These are phyloP conservation scores for Serendipita sp. DNA, from an alignment of 768 basidiomycete genomes.

Conservation along the genomic window DNA sequence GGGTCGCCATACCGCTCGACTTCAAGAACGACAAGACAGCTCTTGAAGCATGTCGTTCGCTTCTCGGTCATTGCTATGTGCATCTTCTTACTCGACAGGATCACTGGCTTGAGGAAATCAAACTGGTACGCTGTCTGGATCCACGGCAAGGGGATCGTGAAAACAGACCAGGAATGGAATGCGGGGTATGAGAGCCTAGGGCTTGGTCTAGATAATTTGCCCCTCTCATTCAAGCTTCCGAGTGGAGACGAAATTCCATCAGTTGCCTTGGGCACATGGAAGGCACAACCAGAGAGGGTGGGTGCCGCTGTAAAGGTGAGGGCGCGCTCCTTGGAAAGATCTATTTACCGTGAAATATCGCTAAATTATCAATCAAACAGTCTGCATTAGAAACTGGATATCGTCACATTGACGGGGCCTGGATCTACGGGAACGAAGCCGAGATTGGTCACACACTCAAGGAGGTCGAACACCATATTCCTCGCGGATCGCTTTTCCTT, in stretches of 20 bases:
- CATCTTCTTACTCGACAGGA: not conserved
- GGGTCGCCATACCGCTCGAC: not conserved
- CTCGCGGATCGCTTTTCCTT: conserved; percentile 50
- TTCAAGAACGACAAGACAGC: not conserved
- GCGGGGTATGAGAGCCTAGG: not conserved
- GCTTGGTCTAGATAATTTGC: not conserved
- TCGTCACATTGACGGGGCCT: conserved; percentile 59
- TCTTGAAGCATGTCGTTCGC: not conserved
- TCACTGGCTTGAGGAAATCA: not conserved
- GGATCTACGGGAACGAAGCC: conserved; percentile 57
- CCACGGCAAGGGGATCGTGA: not conserved
- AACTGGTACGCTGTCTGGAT: conserved; percentile 1
- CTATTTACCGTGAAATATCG: not conserved
- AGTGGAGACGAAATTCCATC: conserved; percentile 56
- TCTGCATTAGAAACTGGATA: conserved; percentile 44
- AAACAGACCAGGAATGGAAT: not conserved
- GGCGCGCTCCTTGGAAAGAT: not conserved
- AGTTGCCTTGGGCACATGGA: conserved; percentile 53
- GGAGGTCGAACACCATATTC: conserved; percentile 33
- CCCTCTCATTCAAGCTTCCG: conserved; percentile 32
- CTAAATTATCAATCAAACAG: conserved; percentile 17
- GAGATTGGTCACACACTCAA: conserved; percentile 51
- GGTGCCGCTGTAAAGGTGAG: conserved; percentile 48
- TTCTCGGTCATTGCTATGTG: not conserved
- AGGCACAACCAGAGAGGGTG: conserved; percentile 40